Evolutionary conservation across 345 rosid genomes (phyloP).

Genomic region (Anastatica hierochuntica): DNA sequence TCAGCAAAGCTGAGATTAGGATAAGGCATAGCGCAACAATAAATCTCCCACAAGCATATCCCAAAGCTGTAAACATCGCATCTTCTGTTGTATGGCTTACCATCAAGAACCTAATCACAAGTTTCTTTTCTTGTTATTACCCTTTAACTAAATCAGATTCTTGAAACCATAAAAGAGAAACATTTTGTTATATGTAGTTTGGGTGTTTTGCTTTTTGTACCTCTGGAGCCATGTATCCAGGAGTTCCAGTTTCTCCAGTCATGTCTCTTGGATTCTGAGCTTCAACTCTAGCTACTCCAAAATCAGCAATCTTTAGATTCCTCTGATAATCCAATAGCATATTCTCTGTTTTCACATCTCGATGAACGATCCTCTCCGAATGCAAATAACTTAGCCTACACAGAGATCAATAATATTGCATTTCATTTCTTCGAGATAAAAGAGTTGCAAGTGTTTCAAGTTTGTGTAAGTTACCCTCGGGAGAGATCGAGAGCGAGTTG

Average conservation of each 20-base stretch:
- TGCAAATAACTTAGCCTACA: conserved; percentile 92
- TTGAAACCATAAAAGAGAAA: neutral
- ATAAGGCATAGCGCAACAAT: conserved; percentile 95
- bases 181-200: neutral
- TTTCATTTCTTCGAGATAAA: neutral
- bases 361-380: conserved; percentile 84
- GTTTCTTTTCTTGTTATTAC: neutral
- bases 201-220: conserved; percentile 31
- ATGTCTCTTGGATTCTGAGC: conserved; percentile 95
- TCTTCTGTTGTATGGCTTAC: conserved; percentile 91
- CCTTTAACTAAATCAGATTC: neutral
- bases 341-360: conserved; percentile 94
- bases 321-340: conserved; percentile 69
- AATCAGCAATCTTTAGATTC: conserved; percentile 91
- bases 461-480: conserved; percentile 52
- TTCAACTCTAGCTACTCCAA: conserved; percentile 99
- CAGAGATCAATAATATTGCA: neutral
- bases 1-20: conserved; percentile 88
- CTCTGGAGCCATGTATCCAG: conserved; percentile 99
- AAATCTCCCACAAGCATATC: conserved; percentile 96
- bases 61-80: conserved; percentile 99
- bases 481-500: conserved; percentile 89
- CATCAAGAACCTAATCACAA: conserved; percentile 67
- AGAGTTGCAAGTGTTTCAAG: neutral
- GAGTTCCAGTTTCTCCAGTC: conserved; percentile 99